Conservation (phyloP, 306 rosid genomes). For the Gleditsia sinensis region DNA sequence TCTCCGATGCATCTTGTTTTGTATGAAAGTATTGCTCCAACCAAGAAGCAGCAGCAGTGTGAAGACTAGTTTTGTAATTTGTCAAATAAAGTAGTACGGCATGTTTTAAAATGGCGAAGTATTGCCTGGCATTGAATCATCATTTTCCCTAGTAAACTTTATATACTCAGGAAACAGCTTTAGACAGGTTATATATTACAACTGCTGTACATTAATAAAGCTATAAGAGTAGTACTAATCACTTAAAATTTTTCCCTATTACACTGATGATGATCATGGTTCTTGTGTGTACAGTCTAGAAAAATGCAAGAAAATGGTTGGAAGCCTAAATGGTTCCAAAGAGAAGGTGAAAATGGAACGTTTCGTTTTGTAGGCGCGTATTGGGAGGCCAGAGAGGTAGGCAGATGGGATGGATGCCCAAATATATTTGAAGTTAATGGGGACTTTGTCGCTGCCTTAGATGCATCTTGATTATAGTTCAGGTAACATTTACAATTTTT, state of each 20-base stretch:
- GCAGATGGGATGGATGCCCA: slow-evolving; percentile 86
- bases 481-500: slow-evolving; percentile 40
- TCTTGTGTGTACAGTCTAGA: slow-evolving; percentile 61
- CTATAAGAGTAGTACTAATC: background rate
- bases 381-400: slow-evolving; percentile 79
- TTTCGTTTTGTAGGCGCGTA: slow-evolving; percentile 80
- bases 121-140: too few species aligned
- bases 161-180: too few species aligned
- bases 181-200: too few species aligned
- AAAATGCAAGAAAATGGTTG: slow-evolving; percentile 97
- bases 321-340: slow-evolving; percentile 88
- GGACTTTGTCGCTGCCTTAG: slow-evolving; percentile 39
- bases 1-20: background rate
- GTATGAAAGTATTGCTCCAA: too few species aligned
- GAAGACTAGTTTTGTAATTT: too few species aligned
- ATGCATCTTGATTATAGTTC: slow-evolving; percentile 53
- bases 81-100: too few species aligned
- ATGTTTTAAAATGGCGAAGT: too few species aligned
- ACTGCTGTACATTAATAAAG: too few species aligned
- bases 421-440: slow-evolving; percentile 73
- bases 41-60: background rate
- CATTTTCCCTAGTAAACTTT: too few species aligned
- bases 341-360: slow-evolving; percentile 68
- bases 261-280: slow-evolving; percentile 8
- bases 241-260: background rate